These are phyloP conservation scores for Begonia fuchsioides DNA, from an alignment of 306 rosid genomes.

Conservation along the genomic window DNA sequence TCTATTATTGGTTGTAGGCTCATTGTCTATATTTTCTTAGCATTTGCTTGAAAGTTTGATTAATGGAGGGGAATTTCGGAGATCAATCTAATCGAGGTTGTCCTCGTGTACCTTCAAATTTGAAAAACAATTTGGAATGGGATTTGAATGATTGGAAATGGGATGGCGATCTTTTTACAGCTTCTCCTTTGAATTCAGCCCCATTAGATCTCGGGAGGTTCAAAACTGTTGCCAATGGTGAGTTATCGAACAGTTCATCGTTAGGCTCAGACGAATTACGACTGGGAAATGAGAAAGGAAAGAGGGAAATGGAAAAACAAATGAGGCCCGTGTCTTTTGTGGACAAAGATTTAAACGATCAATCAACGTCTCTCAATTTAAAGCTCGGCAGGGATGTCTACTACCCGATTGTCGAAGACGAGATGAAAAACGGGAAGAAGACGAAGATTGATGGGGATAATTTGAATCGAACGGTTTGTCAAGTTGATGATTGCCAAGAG, in stretches of 20 bases:
- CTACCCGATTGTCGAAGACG: slow-evolving; percentile 33
- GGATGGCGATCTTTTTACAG: slow-evolving; percentile 78
- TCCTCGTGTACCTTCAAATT: slow-evolving; percentile 1
- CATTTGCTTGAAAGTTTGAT: too few species aligned
- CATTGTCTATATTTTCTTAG: too few species aligned
- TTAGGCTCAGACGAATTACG: slow-evolving; percentile 59
- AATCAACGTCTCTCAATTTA: slow-evolving; percentile 35
- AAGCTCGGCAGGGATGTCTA: slow-evolving; percentile 48
- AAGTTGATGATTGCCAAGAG: slow-evolving; percentile 80
- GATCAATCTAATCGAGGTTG: too few species aligned
- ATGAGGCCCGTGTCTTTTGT: slow-evolving; percentile 47
- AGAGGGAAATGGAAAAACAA: slow-evolving; percentile 57
- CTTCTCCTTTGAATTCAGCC: slow-evolving; percentile 32
- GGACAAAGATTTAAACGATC: slow-evolving; percentile 41
- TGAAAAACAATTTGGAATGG: slow-evolving; percentile 58
- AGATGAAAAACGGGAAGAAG: slow-evolving; percentile 60
- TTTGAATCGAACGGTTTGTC: slow-evolving; percentile 60
- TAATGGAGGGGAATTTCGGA: too few species aligned
- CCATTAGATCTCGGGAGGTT: slow-evolving; percentile 30
- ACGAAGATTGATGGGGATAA: slow-evolving; percentile 40
- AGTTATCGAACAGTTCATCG: slow-evolving; percentile 55
- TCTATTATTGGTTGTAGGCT: too few species aligned
- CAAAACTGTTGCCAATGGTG: slow-evolving; percentile 27
- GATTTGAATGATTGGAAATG: slow-evolving; percentile 71
- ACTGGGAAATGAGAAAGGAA: slow-evolving; percentile 29